A percentile compares a stretch with the other conserved stretches of the same genome.
Evolutionary conservation across 768 basidiomycete species (phyloP).

Genomic region (Leccinum broughii): DNA sequence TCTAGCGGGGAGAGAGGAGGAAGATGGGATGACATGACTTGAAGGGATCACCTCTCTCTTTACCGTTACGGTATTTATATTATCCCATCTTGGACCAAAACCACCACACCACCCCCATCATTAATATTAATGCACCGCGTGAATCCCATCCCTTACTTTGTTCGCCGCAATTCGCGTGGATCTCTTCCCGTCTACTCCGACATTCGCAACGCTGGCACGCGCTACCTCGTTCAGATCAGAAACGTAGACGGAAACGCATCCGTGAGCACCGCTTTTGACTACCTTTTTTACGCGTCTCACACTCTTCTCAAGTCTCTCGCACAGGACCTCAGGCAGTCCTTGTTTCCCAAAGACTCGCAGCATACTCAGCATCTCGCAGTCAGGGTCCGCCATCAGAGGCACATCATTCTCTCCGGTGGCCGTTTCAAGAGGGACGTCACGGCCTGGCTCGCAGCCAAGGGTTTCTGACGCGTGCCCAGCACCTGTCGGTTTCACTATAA

Average conservation of each 20-base stretch:
- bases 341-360: slow-evolving; percentile 49
- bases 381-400: slow-evolving; percentile 46
- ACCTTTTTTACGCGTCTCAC: not conserved
- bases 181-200: slow-evolving; percentile 77
- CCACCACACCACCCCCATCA: slow-evolving; percentile 9
- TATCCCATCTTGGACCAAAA: slow-evolving; percentile 1
- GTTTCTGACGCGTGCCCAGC: slow-evolving; percentile 48
- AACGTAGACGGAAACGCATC: slow-evolving; percentile 65
- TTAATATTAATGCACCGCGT: slow-evolving; percentile 13
- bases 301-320: slow-evolving; percentile 49
- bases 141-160: slow-evolving; percentile 46
- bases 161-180: slow-evolving; percentile 66
- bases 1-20: slow-evolving; percentile 27
- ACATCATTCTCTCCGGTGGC: slow-evolving; percentile 62
- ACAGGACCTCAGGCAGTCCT: slow-evolving; percentile 50
- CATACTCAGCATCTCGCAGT: slow-evolving; percentile 53
- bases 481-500: slow-evolving; percentile 8
- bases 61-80: slow-evolving; percentile 6
- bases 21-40: not conserved
- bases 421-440: slow-evolving; percentile 61
- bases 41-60: too few relatives aligned
- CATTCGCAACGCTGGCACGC: slow-evolving; percentile 63
- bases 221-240: slow-evolving; percentile 57
- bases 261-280: slow-evolving; percentile 40
- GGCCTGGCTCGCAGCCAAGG: slow-evolving; percentile 62